A percentile compares a stretch with the other conserved stretches of the same genome.
Evolutionary conservation across 305 asterid genomes (phyloP).

Genomic region (Fraxinus sp.): DNA sequence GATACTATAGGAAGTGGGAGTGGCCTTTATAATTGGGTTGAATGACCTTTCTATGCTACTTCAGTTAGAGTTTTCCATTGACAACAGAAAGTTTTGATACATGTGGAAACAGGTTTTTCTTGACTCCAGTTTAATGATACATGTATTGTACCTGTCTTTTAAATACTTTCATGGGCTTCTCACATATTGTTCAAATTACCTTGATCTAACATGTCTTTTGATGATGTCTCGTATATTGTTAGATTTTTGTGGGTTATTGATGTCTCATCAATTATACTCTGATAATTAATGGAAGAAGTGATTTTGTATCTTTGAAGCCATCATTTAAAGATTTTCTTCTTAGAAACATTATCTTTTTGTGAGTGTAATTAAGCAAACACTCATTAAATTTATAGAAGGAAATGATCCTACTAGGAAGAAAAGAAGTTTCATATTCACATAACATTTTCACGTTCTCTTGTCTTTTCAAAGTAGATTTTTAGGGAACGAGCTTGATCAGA

Average conservation of each 20-base stretch:
- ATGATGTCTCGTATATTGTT: slow-evolving; percentile 11
- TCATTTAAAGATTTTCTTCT: neutral
- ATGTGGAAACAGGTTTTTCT: neutral
- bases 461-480: neutral
- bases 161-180: neutral
- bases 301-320: neutral
- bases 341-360: neutral
- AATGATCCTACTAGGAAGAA: neutral
- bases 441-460: neutral
- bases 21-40: neutral
- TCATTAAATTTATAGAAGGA: neutral
- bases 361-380: neutral
- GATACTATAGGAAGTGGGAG: slow-evolving; percentile 13
- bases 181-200: neutral
- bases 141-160: neutral
- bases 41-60: slow-evolving; percentile 1
- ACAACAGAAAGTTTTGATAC: neutral
- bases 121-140: neutral
- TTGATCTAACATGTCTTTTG: neutral
- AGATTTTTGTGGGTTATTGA: slow-evolving; percentile 7
- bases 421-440: slow-evolving; percentile 5
- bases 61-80: neutral
- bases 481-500: neutral
- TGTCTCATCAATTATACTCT: neutral
- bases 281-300: neutral